phyloP scores from a whole-genome alignment of 441 rosid species.

The Codiaeum variegatum region DNA sequence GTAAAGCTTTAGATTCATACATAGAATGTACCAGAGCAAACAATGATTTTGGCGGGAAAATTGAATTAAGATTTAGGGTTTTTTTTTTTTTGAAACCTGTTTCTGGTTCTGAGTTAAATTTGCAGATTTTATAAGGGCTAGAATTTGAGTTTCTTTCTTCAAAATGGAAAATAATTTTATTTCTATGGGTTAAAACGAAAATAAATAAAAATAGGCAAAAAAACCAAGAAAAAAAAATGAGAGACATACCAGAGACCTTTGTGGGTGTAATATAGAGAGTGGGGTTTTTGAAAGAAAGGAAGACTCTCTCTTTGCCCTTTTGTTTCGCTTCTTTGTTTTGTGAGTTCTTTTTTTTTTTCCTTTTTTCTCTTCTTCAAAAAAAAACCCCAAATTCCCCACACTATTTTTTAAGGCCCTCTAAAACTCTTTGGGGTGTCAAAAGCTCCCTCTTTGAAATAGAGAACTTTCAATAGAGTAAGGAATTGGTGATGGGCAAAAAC shows the following conservation, averaged over 20 bases:
- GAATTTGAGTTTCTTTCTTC: constrained; percentile 25
- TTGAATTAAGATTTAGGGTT: constrained; percentile 31
- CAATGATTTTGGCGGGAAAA: constrained; percentile 57
- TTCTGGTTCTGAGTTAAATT: constrained; percentile 8
- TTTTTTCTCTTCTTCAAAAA: not conserved
- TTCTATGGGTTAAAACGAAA: constrained; percentile 11
- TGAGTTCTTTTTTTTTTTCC: not conserved
- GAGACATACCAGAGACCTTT: constrained; percentile 30
- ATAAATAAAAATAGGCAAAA: not conserved
- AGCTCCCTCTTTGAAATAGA: not conserved
- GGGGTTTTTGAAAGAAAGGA: too few relatives aligned
- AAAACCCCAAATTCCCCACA: constrained; percentile 2
- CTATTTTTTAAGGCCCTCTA: constrained; percentile 9
- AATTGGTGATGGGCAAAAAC: not conserved
- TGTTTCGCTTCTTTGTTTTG: not conserved
- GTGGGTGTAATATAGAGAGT: constrained; percentile 6
- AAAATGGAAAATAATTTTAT: constrained; percentile 12
- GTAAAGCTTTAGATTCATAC: constrained; percentile 1
- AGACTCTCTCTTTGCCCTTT: not conserved
- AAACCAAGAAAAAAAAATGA: not conserved
- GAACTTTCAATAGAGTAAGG: not conserved
- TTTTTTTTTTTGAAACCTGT: too few relatives aligned
- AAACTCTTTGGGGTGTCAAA: not conserved
- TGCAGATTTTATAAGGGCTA: constrained; percentile 30
- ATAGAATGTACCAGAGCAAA: not conserved